Evolutionary conservation across 163 green algal genomes (phyloP), one percentile per base, ranked within the genome.

Genomic region (Botryococcus braunii): DNA sequence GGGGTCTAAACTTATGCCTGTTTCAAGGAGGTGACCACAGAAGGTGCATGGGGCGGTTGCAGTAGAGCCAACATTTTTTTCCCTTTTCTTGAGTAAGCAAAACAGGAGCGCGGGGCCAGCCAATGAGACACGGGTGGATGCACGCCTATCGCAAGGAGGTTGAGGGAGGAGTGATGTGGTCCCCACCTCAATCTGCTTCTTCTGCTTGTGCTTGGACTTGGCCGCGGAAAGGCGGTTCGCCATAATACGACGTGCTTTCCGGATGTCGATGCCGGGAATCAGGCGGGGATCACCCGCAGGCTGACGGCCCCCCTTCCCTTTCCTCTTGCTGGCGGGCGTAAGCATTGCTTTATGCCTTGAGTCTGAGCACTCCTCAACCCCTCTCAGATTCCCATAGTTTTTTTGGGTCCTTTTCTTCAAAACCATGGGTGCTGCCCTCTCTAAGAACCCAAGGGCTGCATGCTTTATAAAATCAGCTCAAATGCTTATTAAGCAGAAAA

Each of bases 181-280:
- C 4, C 66, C 23, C 47, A 77, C 71, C 35, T 77, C 65, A 5
- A 77, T 49, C n/a, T 77, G 65, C 4, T 31, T 56, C 48, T 73
- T 72, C 40, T 77, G 72, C 73, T 82, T 82, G 56, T 82, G 65
- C 72, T 88, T 88, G 75, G 72, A 83, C 29, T 81, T 77, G 29
- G 82, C 82, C 6, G 84, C 84, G 36, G 38, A 74, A 1, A 88
- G 71, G 38, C 88, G 73, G 78, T 95, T 95, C 65, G 85, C 83
- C 61, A 95, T 73, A 69, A 95, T 93, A 65, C 88, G 78, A 48
- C 69, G 72, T 4, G 87, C 88, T 29, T 79, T 79, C 59, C 86
- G 86, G 37, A 85, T 83, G 65, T 93, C 84, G 3, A 95, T 83
- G 39, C 57, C 73, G 29, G 88, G 88, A 73, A 93, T 85, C 27